These are phyloP conservation scores for Carallia brachiata DNA, from an alignment of 345 rosid species.

Conservation along the genomic window DNA sequence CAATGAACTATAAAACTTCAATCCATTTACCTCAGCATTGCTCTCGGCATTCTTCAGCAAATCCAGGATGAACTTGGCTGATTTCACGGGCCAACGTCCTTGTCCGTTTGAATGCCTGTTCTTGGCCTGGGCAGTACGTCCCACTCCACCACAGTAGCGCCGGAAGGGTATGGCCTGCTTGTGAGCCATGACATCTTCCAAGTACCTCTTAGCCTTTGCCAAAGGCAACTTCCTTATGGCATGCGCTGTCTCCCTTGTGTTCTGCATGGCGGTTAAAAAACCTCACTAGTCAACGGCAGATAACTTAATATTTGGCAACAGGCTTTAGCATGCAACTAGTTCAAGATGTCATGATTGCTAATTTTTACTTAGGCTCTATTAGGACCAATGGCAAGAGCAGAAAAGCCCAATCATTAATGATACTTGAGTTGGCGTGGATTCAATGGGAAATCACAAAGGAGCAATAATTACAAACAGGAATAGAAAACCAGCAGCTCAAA, in stretches of 20 bases:
- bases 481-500: not conserved
- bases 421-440: too few species aligned
- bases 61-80: conserved; percentile 84
- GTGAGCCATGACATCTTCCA: conserved; percentile 95
- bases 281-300: not conserved
- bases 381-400: too few species aligned
- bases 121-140: conserved; percentile 98
- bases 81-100: conserved; percentile 95
- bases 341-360: too few species aligned
- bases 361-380: too few species aligned
- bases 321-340: not conserved
- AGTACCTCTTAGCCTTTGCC: conserved; percentile 87
- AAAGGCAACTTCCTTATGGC: conserved; percentile 82
- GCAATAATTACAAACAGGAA: not conserved
- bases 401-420: too few species aligned
- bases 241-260: conserved; percentile 90
- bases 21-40: conserved; percentile 69
- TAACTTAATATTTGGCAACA: not conserved
- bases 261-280: conserved; percentile 32
- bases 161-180: conserved; percentile 98
- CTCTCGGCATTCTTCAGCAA: conserved; percentile 95
- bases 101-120: conserved; percentile 96
- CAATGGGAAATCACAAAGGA: not conserved
- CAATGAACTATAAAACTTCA: not conserved
- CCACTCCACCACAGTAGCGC: conserved; percentile 91